Evolutionary conservation across 2,329 filamentous ascomycete species (phyloP).

Genomic region (Chrysosporium keratinophilum): DNA sequence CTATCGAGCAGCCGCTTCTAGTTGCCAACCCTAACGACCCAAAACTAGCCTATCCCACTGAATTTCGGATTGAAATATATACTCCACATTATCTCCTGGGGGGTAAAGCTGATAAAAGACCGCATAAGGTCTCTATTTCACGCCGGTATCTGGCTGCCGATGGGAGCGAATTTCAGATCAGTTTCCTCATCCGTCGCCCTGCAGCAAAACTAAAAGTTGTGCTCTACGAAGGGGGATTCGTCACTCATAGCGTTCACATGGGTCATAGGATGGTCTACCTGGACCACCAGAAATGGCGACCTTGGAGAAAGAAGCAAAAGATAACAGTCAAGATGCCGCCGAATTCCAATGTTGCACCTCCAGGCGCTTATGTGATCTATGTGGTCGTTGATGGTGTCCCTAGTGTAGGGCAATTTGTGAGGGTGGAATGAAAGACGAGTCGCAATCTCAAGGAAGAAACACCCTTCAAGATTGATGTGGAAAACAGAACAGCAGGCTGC

Average conservation of each 20-base stretch:
- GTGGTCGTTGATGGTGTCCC: conserved; percentile 48
- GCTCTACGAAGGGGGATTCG: conserved; percentile 51
- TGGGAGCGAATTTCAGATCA: conserved; percentile 38
- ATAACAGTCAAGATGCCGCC: conserved; percentile 47
- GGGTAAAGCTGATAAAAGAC: conserved; percentile 40
- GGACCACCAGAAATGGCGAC: conserved; percentile 41
- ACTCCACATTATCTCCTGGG: conserved; percentile 51
- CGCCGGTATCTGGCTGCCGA: conserved; percentile 37
- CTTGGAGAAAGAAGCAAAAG: conserved; percentile 33
- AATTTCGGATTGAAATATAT: conserved; percentile 53
- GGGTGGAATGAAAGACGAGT: conserved; percentile 13
- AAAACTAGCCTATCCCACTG: conserved; percentile 41
- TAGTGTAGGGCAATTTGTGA: conserved; percentile 43
- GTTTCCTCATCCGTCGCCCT: conserved; percentile 32
- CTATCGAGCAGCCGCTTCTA: conserved; percentile 48
- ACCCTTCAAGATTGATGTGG: too few relatives aligned
- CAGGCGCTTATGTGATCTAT: conserved; percentile 52
- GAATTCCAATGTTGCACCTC: conserved; percentile 46
- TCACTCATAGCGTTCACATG: conserved; percentile 54
- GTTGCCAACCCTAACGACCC: conserved; percentile 36
- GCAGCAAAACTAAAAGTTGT: conserved; percentile 35
- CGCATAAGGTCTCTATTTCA: conserved; percentile 40
- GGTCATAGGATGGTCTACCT: conserved; percentile 49
- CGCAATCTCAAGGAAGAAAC: too few relatives aligned
- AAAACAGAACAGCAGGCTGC: too few relatives aligned